Base-by-base conservation (phyloP, 208 protist genomes). In the Acanthamoeba royreba region DNA sequence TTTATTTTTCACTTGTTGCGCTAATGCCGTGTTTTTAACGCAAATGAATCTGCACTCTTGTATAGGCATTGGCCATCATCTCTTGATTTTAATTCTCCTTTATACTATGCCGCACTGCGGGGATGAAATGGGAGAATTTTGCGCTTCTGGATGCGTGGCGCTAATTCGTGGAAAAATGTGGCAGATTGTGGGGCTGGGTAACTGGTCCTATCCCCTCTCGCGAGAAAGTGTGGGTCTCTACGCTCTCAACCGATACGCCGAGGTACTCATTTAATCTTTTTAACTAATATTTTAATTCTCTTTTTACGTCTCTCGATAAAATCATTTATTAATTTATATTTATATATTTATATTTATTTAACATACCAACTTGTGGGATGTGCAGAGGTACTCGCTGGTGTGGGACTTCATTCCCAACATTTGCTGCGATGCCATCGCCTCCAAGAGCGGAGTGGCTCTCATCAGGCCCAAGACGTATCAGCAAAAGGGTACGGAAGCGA, bases 371-470 rank as follows among this genome's bases (percentile, higher is more conserved):
- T n/a, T n/a, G n/a, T n/a, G n/a, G n/a, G n/a, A n/a, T n/a, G n/a
- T n/a, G n/a, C 55, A 77, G 66, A 77, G 66, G 35, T 77, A 28
- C 15, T 49, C 45, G 28, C 77, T 87, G 11, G 43, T 40, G n/a
- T 87, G 77, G 77, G 77, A 87, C 11, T 87, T 61, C 19, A 55
- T 87, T 31, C 77, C 77, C 25, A 58, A 87, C 77, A 49, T 87
- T 46, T 61, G 47, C 77, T 31, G 77, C 77, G 77, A 87, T 15
- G 77, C 77, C 2, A 40, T 87, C 25, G 45, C 77, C 43, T 87
- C 77, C 45, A 58, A 49, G 45, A 87, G n/a, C 13, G 77, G 77
- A 22, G 35, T 87, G 2, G 47, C 77, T 3, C 77, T 87, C 45
- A 49, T 87, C 45, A 49, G 42, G 45, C 77, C 77, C 15, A 49